Conservation (phyloP, 345 rosid genomes). For the Xanthoceras sorbifolium region DNA sequence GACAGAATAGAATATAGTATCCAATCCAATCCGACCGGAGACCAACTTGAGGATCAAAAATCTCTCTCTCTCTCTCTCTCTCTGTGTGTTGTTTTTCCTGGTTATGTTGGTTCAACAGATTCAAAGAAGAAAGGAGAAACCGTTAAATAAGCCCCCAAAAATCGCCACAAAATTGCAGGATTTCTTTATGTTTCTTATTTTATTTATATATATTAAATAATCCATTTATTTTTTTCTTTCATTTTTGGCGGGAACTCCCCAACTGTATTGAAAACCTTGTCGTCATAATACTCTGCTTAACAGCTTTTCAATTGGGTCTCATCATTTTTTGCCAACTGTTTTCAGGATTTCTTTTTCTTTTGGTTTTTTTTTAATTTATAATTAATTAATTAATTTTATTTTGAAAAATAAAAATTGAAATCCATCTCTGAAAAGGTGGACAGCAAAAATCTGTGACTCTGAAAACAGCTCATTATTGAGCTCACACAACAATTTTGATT, state of each 20-base stretch:
- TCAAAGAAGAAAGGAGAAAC: slow-evolving; percentile 1
- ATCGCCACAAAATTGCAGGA: background rate
- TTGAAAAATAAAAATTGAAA: background rate
- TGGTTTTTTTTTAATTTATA: no score
- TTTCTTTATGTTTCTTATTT: no score
- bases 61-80: slow-evolving; percentile 8
- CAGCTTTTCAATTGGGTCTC: background rate
- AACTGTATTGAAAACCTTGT: background rate
- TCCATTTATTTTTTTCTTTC: background rate
- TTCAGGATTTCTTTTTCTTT: background rate
- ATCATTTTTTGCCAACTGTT: slow-evolving; percentile 16
- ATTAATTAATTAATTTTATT: no score
- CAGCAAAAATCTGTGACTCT: background rate
- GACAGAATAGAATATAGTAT: background rate
- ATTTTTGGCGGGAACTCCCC: slow-evolving; percentile 8
- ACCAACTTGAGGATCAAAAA: background rate
- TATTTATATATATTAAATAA: background rate
- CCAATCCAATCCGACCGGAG: background rate
- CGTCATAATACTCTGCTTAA: background rate
- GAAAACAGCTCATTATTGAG: background rate
- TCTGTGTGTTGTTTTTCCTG: background rate
- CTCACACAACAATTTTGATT: background rate
- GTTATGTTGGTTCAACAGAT: slow-evolving; percentile 11
- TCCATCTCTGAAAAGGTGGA: background rate
- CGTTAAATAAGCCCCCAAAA: slow-evolving; percentile 12